A percentile compares a stretch with the other conserved stretches of the same genome.
Conservation (phyloP, 2,329 filamentous ascomycete genomes). For the Lecanicillium sp. region DNA sequence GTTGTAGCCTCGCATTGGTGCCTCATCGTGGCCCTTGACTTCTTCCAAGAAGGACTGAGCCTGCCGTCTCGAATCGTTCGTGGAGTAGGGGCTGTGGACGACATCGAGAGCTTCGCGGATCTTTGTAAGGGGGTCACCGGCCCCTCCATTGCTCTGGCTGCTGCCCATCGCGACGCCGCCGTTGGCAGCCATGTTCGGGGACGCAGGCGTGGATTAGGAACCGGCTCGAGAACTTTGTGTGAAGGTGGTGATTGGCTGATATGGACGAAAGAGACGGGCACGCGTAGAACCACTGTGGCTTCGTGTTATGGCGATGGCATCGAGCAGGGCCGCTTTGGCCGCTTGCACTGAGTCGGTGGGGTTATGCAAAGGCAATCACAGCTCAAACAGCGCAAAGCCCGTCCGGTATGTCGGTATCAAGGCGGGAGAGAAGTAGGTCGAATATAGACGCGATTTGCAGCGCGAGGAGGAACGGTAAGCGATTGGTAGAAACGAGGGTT, state of each 20-base stretch:
- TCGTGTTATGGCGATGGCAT: no score
- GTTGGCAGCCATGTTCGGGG: constrained; percentile 29
- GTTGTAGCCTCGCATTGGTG: constrained; percentile 76
- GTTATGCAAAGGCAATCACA: no score
- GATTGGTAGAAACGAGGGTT: no score
- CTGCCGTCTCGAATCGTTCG: constrained; percentile 73
- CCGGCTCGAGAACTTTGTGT: neutral
- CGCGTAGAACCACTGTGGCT: no score
- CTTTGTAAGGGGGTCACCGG: constrained; percentile 46
- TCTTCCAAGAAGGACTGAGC: constrained; percentile 81
- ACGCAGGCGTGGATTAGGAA: neutral
- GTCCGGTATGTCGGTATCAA: no score
- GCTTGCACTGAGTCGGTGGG: no score
- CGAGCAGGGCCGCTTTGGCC: no score
- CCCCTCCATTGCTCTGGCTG: constrained; percentile 22
- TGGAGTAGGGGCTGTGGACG: constrained; percentile 74
- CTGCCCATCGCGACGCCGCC: constrained; percentile 22
- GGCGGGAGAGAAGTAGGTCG: no score
- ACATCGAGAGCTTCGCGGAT: constrained; percentile 82
- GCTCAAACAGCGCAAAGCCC: no score
- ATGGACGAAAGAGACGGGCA: no score
- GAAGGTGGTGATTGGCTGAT: neutral
- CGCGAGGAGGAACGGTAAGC: no score
- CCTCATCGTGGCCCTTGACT: constrained; percentile 70
- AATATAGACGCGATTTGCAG: no score